Evolutionary conservation across 225 moss, liverwort and hornwort species (phyloP), one percentile per base, ranked within the genome.

Genomic region (Pseudisothecium myosuroides): DNA sequence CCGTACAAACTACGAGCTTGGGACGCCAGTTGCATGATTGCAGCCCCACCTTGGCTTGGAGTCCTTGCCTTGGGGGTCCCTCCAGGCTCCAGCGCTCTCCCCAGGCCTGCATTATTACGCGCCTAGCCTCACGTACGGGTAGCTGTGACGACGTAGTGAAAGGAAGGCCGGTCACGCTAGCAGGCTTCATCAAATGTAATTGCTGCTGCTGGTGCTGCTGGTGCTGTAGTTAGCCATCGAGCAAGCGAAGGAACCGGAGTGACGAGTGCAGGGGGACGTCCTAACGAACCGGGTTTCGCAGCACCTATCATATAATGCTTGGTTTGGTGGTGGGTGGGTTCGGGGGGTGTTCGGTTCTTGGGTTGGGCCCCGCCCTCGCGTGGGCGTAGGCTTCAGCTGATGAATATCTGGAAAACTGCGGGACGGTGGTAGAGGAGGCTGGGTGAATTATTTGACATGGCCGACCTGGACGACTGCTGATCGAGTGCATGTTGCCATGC

Each of bases 291-390:
- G 52, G 60, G 37, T 59, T 79, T 60, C 24, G 85, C 80, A 61
- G 81, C 58, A 75, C 58, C 66, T 36, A 69, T 66, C 62, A 83
- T 87, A 62, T 31, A 63, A 87, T 87, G 87, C 39, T 66, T 22
- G 82, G 55, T 86, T 81, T 2, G 73, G 52, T 65, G 45, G 71
- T 50, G 65, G 59, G 81, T 65, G 65, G 81, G 79, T 27, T 69
- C 79, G 49, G 13, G 34, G 73, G 36, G 55, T 86, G 62, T 85
- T 29, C 1, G 31, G 41, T 80, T 85, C 90, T 90, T 88, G 90
- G 80, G 73, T 88, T 89, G 91, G 92, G 92, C 91, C 92, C 91
- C 84, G 89, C 89, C 85, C 76, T 88, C 76, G 63, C 82, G 5
- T 62, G 73, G 86, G 65, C 17, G 79, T 47, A 62, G 87, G 68